Conservation (phyloP, 371 early-diverging fungal genomes). For the Cokeromyces recurvatus region DNA sequence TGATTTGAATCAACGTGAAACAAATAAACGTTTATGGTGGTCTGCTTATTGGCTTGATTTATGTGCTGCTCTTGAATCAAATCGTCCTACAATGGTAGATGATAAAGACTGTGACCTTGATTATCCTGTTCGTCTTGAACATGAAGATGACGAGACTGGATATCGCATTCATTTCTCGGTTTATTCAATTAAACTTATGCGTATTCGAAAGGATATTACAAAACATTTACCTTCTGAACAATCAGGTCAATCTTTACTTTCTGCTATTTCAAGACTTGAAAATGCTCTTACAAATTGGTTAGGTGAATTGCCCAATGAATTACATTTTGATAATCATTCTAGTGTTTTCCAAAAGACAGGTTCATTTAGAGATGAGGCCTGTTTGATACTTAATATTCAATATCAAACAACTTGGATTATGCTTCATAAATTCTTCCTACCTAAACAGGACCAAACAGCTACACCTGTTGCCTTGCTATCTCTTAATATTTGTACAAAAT, state of each 20-base stretch:
- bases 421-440: constrained; percentile 44
- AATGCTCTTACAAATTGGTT: constrained; percentile 46
- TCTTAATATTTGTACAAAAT: constrained; percentile 27
- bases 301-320: constrained; percentile 13
- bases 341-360: constrained; percentile 17
- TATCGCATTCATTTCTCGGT: constrained; percentile 43
- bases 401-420: constrained; percentile 46
- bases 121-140: constrained; percentile 39
- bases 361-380: constrained; percentile 35
- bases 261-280: constrained; percentile 47
- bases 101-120: constrained; percentile 57
- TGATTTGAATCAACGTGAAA: constrained; percentile 44
- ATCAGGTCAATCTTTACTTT: constrained; percentile 36
- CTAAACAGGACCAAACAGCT: constrained; percentile 29
- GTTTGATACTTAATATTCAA: constrained; percentile 33
- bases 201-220: constrained; percentile 52
- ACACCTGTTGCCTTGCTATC: constrained; percentile 28
- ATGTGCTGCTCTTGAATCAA: constrained; percentile 41
- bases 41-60: constrained; percentile 56
- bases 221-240: constrained; percentile 44
- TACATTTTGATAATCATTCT: constrained; percentile 14
- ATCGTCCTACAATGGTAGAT: constrained; percentile 51
- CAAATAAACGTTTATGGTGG: constrained; percentile 60
- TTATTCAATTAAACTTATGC: constrained; percentile 47
- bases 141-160: constrained; percentile 43